These are phyloP conservation scores for Cladosporium sp. DNA, from an alignment of 2,329 filamentous ascomycete genomes.

Conservation along the genomic window DNA sequence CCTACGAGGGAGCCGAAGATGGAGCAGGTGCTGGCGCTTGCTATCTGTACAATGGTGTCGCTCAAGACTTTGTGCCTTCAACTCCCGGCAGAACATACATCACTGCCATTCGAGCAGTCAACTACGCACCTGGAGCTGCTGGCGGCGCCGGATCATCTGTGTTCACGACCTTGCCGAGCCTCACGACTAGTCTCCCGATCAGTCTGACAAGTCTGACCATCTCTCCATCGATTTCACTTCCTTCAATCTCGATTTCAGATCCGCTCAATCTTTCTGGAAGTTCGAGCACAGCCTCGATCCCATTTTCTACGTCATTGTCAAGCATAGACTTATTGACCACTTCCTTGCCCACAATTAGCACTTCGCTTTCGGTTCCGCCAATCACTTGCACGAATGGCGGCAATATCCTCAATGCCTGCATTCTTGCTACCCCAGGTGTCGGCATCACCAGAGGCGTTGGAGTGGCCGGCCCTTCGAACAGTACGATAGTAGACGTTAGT, in stretches of 20 bases:
- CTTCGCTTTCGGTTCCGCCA: neutral
- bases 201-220: neutral
- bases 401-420: conserved; percentile 14
- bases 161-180: neutral
- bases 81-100: conserved; percentile 13
- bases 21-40: conserved; percentile 21
- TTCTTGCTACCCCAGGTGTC: neutral
- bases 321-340: no score
- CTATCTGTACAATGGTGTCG: conserved; percentile 21
- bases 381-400: conserved; percentile 13
- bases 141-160: neutral
- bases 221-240: neutral
- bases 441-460: conserved; percentile 6
- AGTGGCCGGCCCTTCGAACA: conserved; percentile 4
- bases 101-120: conserved; percentile 20
- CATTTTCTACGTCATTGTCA: no score
- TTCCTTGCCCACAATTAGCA: no score
- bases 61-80: conserved; percentile 13
- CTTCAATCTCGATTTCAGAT: neutral
- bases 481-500: conserved; percentile 5
- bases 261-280: no score
- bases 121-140: conserved; percentile 14
- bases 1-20: conserved; percentile 16
- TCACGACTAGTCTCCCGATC: neutral
- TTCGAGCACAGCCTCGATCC: no score